A percentile compares a stretch with the other conserved stretches of the same genome.
Conservation (phyloP, 208 protist genomes). For the Crithidia expoeki region DNA sequence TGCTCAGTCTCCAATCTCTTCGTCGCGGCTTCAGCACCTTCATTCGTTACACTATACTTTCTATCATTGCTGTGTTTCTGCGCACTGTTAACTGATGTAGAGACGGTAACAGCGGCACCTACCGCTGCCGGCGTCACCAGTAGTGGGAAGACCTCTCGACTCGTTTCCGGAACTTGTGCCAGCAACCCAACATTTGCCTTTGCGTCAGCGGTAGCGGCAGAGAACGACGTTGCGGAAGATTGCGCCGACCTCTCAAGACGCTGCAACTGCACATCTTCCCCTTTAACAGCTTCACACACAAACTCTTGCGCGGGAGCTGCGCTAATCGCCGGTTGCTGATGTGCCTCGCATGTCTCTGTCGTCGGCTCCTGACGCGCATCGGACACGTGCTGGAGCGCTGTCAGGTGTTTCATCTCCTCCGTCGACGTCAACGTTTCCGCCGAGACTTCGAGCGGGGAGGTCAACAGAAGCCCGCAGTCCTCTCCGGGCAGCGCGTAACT, state of each 20-base stretch:
- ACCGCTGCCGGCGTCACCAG: background rate
- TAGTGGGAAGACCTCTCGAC: background rate
- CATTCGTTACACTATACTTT: no score
- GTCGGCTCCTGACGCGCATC: background rate
- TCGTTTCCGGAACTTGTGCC: background rate
- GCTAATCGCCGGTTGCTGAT: no score
- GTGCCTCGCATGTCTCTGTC: background rate
- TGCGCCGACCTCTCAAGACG: no score
- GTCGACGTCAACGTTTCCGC: background rate
- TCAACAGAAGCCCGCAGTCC: background rate
- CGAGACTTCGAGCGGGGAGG: background rate
- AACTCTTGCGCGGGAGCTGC: no score
- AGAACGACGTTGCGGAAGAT: no score
- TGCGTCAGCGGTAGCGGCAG: no score
- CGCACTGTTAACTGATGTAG: no score
- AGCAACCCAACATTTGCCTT: background rate
- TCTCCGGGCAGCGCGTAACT: conserved; percentile 5
- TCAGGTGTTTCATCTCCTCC: background rate
- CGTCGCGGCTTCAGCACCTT: no score
- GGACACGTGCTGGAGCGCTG: background rate
- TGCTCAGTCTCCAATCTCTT: no score
- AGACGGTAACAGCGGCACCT: no score
- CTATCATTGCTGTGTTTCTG: no score
- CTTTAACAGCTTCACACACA: no score
- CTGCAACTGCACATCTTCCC: background rate